These are phyloP conservation scores for Pseudonitzschia delicatissima DNA, from an alignment of 108 stramenopile genomes.

Conservation along the genomic window DNA sequence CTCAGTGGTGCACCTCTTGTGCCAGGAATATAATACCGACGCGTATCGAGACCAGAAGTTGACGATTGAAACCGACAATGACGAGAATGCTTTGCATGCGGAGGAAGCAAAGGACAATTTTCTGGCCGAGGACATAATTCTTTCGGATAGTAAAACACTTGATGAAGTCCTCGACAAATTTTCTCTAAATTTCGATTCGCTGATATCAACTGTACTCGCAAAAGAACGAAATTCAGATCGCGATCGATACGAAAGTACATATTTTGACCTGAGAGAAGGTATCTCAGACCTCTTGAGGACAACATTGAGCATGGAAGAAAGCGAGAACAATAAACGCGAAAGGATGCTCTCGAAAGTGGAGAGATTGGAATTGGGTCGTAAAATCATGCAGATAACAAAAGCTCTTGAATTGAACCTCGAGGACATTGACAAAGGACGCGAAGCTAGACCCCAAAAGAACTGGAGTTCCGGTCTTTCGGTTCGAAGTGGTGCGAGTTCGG, in stretches of 20 bases:
- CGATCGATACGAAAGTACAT: slow-evolving; percentile 39
- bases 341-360: slow-evolving; percentile 30
- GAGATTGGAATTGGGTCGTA: slow-evolving; percentile 49
- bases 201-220: slow-evolving; percentile 23
- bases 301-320: neutral
- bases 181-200: neutral
- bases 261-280: slow-evolving; percentile 46
- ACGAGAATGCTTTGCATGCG: slow-evolving; percentile 8
- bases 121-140: neutral
- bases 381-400: slow-evolving; percentile 51
- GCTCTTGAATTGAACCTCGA: slow-evolving; percentile 46
- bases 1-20: slow-evolving; percentile 64
- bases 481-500: slow-evolving; percentile 55
- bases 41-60: slow-evolving; percentile 3
- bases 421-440: slow-evolving; percentile 57
- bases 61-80: slow-evolving; percentile 15
- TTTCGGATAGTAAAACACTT: neutral
- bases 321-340: neutral
- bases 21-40: slow-evolving; percentile 1
- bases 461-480: slow-evolving; percentile 60
- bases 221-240: slow-evolving; percentile 23
- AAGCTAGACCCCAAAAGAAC: slow-evolving; percentile 49
- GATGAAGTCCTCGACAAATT: neutral
- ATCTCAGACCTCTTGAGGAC: slow-evolving; percentile 33
- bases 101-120: neutral